Evolutionary conservation across 805 yeast species (phyloP), one percentile per base, ranked within the genome.

Genomic region (Candida multigemmis): DNA sequence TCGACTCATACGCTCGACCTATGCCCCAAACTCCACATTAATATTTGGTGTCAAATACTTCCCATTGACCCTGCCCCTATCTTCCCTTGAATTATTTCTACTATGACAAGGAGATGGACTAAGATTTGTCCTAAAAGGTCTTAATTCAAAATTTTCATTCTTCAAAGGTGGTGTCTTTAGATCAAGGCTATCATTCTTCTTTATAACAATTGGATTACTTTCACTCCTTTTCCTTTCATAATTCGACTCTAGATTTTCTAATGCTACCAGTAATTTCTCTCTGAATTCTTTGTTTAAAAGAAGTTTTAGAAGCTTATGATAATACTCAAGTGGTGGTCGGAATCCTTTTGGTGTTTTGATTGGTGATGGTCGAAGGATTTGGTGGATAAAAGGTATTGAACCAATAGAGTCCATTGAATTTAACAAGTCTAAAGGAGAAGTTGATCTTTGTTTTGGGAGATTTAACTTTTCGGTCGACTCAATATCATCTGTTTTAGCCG

Each of bases 101-200:
- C 30, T 27, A 35, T 26, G 68, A 1, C 65, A 54, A 1, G 65
- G 60, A 12, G 44, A 35, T 3, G 68, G 68, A 1, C 67, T 59
- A 1, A 48, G 36, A 12, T 50, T 53, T 1, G 68, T 62, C 27
- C 58, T 45, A 33, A 62, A 62, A 3, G 68, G 68, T 24, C 68
- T 40, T 28, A 60, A 47, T 3, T 60, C 36, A 33, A 62, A 60
- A 22, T 40, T 51, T 4, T 53, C 66, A 5, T 39, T 40, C 19
- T 33, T 39, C 4, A 37, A 23, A 11, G 54, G 50, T n/a, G 19
- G 21, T 3, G 25, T 14, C 11, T 20, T 13, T 17, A 18, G 12
- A 24, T 9, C 6, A 13, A 13, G 13, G n/a, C n/a, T n/a, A n/a
- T n/a, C n/a, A n/a, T n/a, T n/a, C n/a, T n/a, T n/a, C n/a, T n/a